Conservation (phyloP, 2,329 filamentous ascomycete genomes). For the Xylaria sp. region DNA sequence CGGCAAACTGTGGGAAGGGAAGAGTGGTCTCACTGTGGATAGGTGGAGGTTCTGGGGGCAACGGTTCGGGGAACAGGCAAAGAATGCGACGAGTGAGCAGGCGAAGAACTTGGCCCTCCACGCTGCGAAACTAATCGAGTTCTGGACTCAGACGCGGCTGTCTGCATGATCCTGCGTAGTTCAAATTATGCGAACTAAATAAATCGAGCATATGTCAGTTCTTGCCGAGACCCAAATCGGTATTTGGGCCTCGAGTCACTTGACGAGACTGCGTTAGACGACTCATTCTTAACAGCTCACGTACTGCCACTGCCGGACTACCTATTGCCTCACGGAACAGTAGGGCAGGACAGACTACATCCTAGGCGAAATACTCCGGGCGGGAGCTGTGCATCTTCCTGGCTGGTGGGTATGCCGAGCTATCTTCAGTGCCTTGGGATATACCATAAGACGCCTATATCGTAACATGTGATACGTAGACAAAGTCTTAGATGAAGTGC, state of each 20-base stretch:
- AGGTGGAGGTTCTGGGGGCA: conserved; percentile 39
- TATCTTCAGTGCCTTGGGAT: neutral
- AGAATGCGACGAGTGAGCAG: conserved; percentile 24
- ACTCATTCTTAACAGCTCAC: too few relatives aligned
- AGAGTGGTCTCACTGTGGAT: conserved; percentile 32
- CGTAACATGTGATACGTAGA: neutral
- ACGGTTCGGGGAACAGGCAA: conserved; percentile 35
- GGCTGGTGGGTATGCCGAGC: too few relatives aligned
- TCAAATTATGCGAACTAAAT: too few relatives aligned
- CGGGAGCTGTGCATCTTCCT: too few relatives aligned
- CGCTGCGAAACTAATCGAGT: conserved; percentile 37
- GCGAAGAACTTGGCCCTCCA: conserved; percentile 32
- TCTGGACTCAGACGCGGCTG: conserved; percentile 29
- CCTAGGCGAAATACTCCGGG: too few relatives aligned
- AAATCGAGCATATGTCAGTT: too few relatives aligned
- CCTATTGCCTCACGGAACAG: too few relatives aligned
- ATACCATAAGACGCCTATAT: neutral
- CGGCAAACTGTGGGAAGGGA: conserved; percentile 33
- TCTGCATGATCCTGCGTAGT: conserved; percentile 12
- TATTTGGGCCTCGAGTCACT: too few relatives aligned
- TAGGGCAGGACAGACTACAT: too few relatives aligned
- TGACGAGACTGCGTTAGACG: too few relatives aligned
- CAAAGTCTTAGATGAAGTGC: neutral
- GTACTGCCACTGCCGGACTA: too few relatives aligned
- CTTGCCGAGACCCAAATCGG: too few relatives aligned